A percentile compares a stretch with the other conserved stretches of the same genome.
phyloP scores from a whole-genome alignment of 305 asterid species.

The Coffea humblotiana region DNA sequence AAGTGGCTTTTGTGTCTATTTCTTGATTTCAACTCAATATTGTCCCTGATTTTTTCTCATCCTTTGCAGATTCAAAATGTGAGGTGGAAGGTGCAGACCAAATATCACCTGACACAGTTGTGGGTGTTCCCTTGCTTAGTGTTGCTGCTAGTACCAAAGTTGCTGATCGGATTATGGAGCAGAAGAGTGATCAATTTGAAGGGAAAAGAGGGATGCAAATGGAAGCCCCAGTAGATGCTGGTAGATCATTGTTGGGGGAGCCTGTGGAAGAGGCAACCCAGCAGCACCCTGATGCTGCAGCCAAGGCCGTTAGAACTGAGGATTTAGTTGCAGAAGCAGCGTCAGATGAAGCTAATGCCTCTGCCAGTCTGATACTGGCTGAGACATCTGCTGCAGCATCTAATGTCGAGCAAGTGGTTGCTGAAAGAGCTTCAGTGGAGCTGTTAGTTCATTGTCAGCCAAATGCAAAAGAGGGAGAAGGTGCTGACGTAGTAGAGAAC shows the following conservation, averaged over 20 bases:
- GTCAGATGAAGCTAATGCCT: conserved; percentile 26
- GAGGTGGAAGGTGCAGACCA: conserved; percentile 38
- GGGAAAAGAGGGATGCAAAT: conserved; percentile 28
- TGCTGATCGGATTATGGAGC: conserved; percentile 34
- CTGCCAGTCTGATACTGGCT: conserved; percentile 24
- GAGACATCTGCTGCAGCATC: conserved; percentile 38
- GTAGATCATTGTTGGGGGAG: conserved; percentile 29
- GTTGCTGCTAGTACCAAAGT: conserved; percentile 13
- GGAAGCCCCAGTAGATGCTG: conserved; percentile 35
- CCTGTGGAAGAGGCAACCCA: conserved; percentile 26
- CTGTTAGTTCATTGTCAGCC: conserved; percentile 27
- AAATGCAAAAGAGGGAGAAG: conserved; percentile 33
- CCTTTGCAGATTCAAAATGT: conserved; percentile 46
- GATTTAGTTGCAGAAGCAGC: conserved; percentile 34
- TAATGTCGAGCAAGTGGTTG: conserved; percentile 28
- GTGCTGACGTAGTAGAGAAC: conserved; percentile 36
- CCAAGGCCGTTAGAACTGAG: conserved; percentile 29
- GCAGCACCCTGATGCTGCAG: conserved; percentile 32
- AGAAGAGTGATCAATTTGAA: conserved; percentile 29
- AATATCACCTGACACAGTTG: conserved; percentile 26
- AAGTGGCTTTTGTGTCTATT: not conserved
- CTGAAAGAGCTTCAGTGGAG: conserved; percentile 23
- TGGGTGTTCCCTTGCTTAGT: conserved; percentile 10
- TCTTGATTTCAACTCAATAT: conserved; percentile 5
- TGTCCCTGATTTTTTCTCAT: conserved; percentile 8